Percentiles rank a stretch among this genome's conserved stretches.
Conservation (phyloP, 345 rosid species). For the Eucalyptus decipiens region DNA sequence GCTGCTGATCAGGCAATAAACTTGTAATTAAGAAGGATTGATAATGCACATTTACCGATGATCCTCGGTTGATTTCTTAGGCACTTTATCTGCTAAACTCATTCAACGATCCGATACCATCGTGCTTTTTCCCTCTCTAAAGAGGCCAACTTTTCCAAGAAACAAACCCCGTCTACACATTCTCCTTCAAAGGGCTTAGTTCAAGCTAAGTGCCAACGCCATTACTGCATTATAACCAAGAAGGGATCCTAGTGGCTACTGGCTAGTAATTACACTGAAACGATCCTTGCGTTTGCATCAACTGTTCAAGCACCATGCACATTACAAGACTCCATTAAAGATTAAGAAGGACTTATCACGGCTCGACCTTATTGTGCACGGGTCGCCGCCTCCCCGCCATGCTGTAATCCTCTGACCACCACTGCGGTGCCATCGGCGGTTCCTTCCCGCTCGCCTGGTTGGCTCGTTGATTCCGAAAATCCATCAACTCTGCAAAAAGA, state of each 20-base stretch:
- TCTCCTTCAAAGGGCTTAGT: background rate
- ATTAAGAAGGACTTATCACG: background rate
- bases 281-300: background rate
- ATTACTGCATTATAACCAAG: background rate
- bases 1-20: background rate
- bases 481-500: background rate
- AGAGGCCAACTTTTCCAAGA: background rate
- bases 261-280: background rate
- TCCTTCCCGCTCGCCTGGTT: background rate
- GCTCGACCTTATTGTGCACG: slow-evolving; percentile 9
- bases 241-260: background rate
- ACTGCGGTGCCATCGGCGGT: background rate
- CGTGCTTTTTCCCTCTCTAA: background rate
- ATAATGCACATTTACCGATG: background rate
- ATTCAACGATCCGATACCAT: background rate
- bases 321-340: background rate
- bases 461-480: background rate
- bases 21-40: background rate
- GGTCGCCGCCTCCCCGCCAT: background rate
- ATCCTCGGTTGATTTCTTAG: background rate
- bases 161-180: background rate
- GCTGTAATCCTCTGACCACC: slow-evolving; percentile 17
- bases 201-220: background rate
- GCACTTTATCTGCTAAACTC: background rate
- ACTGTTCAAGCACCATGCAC: background rate